Evolutionary conservation across 495 filamentous ascomycete genomes (phyloP).

Genomic region (Neurospora sp.): DNA sequence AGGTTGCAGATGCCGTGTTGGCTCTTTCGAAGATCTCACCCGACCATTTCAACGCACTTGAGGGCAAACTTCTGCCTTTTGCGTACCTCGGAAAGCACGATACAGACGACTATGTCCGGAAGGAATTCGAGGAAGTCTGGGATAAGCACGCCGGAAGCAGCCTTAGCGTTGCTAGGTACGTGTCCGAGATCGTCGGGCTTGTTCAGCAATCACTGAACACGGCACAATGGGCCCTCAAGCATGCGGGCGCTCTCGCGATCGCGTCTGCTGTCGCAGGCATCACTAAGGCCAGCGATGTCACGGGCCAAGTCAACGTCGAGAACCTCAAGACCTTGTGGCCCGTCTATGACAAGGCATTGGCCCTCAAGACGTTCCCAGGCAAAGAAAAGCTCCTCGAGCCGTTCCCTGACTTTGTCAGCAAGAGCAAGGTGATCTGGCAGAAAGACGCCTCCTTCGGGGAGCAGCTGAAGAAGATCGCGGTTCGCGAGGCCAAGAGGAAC

Average conservation of each 20-base stretch:
- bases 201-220: slow-evolving; percentile 58
- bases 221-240: slow-evolving; percentile 79
- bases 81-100: slow-evolving; percentile 84
- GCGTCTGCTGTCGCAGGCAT: slow-evolving; percentile 60
- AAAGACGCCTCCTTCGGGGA: slow-evolving; percentile 34
- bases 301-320: slow-evolving; percentile 39
- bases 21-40: slow-evolving; percentile 77
- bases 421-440: slow-evolving; percentile 49
- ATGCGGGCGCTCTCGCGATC: slow-evolving; percentile 70
- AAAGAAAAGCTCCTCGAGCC: slow-evolving; percentile 84
- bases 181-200: slow-evolving; percentile 68
- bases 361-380: slow-evolving; percentile 84
- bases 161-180: slow-evolving; percentile 69
- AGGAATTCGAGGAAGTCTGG: slow-evolving; percentile 76
- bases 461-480: slow-evolving; percentile 48
- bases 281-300: slow-evolving; percentile 31
- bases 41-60: slow-evolving; percentile 74
- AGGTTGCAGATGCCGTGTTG: slow-evolving; percentile 68
- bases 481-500: slow-evolving; percentile 84
- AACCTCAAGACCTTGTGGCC: slow-evolving; percentile 68
- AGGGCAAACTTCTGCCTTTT: slow-evolving; percentile 68
- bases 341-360: slow-evolving; percentile 64
- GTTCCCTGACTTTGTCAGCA: slow-evolving; percentile 66
- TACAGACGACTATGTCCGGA: slow-evolving; percentile 61
- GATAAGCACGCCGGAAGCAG: slow-evolving; percentile 77